Evolutionary conservation across 2,329 filamentous ascomycete species (phyloP).

Genomic region (Phaeosphaeriaceae sp.): DNA sequence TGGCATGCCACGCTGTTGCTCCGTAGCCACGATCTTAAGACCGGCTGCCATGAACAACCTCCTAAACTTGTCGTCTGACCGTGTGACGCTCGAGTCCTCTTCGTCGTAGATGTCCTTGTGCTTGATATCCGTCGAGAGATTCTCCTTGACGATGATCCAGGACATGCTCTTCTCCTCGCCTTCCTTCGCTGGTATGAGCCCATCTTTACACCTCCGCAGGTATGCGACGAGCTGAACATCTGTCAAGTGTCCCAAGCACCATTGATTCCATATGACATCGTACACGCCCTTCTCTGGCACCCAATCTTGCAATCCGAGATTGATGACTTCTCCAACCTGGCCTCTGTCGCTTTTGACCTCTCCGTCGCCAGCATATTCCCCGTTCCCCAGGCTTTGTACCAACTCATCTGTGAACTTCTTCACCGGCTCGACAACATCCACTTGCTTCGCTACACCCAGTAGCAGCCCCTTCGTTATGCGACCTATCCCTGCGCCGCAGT

Average conservation of each 20-base stretch:
- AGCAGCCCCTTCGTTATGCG: conserved; percentile 81
- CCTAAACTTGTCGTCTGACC: conserved; percentile 75
- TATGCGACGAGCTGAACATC: conserved; percentile 75
- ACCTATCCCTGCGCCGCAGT: conserved; percentile 77
- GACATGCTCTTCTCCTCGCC: conserved; percentile 50
- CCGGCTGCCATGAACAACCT: conserved; percentile 73
- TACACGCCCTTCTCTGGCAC: conserved; percentile 61
- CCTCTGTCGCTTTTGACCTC: conserved; percentile 40
- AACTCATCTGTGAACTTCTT: conserved; percentile 77
- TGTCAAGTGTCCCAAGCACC: conserved; percentile 84
- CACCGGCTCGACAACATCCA: conserved; percentile 88
- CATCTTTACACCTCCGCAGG: conserved; percentile 65
- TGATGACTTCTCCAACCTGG: conserved; percentile 70
- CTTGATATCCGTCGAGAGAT: conserved; percentile 63
- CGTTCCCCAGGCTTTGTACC: conserved; percentile 28
- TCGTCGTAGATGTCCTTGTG: conserved; percentile 75
- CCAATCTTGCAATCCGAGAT: conserved; percentile 79
- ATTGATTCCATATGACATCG: conserved; percentile 87
- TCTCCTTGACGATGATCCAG: conserved; percentile 81
- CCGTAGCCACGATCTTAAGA: conserved; percentile 60
- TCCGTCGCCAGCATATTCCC: conserved; percentile 29
- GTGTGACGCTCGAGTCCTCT: conserved; percentile 77
- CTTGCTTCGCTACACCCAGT: conserved; percentile 69
- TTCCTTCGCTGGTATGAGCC: conserved; percentile 47
- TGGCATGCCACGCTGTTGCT: conserved; percentile 66